A percentile compares a stretch with the other conserved stretches of the same genome.
Evolutionary conservation across 306 rosid species (phyloP).

Genomic region (Dicorynia guianensis): DNA sequence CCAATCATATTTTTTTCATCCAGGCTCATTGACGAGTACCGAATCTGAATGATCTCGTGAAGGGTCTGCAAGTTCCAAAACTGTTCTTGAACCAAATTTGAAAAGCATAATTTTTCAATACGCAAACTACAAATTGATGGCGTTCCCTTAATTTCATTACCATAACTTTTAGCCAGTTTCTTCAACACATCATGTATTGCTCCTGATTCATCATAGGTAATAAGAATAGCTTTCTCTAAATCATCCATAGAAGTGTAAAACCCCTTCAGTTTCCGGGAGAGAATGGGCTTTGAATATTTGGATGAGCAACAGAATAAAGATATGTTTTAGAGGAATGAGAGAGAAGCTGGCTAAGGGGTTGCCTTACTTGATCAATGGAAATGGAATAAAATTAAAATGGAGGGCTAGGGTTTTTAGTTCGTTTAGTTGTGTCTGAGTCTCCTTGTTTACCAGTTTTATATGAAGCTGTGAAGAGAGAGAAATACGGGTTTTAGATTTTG

Average conservation of each 20-base stretch:
- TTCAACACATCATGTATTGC: conserved; percentile 67
- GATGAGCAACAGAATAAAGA: too few species aligned
- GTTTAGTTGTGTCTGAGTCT: too few species aligned
- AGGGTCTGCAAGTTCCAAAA: conserved; percentile 95
- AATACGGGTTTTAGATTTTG: too few species aligned
- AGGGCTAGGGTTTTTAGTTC: too few species aligned
- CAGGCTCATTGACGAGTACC: conserved; percentile 71
- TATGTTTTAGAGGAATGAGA: too few species aligned
- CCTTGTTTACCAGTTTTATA: too few species aligned
- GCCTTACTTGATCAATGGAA: too few species aligned
- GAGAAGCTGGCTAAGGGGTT: too few species aligned
- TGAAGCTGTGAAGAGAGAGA: too few species aligned
- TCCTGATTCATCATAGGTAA: conserved; percentile 85
- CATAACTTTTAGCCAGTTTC: conserved; percentile 67
- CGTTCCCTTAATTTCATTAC: conserved; percentile 72
- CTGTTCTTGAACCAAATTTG: conserved; percentile 80
- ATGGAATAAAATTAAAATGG: too few species aligned
- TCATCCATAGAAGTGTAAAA: conserved; percentile 66
- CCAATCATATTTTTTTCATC: conserved; percentile 82
- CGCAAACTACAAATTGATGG: conserved; percentile 73
- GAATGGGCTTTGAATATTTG: too few species aligned
- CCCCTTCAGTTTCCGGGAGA: too few species aligned
- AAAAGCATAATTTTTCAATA: conserved; percentile 71
- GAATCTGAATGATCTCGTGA: conserved; percentile 69
- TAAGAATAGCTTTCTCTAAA: conserved; percentile 84